Conservation (phyloP, 352 stramenopile species). For the Phytophthora brassicae region DNA sequence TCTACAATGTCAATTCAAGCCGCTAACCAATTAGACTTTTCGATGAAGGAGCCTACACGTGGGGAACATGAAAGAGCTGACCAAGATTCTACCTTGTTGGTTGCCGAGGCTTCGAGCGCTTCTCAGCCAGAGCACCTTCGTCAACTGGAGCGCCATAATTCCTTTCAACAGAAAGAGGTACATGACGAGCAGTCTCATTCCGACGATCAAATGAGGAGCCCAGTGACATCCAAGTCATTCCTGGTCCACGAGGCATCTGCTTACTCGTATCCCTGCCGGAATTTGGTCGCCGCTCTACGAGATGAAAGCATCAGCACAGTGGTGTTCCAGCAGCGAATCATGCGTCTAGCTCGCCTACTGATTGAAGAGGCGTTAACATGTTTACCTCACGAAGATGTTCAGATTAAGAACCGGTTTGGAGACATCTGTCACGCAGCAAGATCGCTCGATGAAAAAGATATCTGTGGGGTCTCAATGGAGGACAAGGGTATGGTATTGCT, state of each 20-base stretch:
- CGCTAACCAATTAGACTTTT: not conserved
- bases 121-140: not conserved
- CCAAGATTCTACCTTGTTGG: not conserved
- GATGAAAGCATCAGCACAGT: conserved; percentile 25
- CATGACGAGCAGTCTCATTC: conserved; percentile 1
- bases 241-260: conserved; percentile 38
- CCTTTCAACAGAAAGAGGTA: not conserved
- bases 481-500: conserved; percentile 29
- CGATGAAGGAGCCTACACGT: not conserved
- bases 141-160: not conserved
- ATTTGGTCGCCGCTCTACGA: conserved; percentile 32
- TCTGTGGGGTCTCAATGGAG: conserved; percentile 33
- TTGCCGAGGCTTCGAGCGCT: not conserved
- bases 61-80: not conserved
- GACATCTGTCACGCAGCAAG: conserved; percentile 27
- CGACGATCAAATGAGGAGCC: not conserved
- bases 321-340: conserved; percentile 34
- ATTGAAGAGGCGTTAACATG: conserved; percentile 42
- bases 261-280: conserved; percentile 37
- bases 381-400: conserved; percentile 29
- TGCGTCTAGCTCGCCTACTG: conserved; percentile 36
- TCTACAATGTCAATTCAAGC: conserved; percentile 26
- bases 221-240: conserved; percentile 16
- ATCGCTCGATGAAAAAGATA: conserved; percentile 27
- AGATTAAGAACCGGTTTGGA: conserved; percentile 29